Base-by-base conservation (phyloP, 1,284 basidiomycete species). In the Blastosporella zonata region DNA sequence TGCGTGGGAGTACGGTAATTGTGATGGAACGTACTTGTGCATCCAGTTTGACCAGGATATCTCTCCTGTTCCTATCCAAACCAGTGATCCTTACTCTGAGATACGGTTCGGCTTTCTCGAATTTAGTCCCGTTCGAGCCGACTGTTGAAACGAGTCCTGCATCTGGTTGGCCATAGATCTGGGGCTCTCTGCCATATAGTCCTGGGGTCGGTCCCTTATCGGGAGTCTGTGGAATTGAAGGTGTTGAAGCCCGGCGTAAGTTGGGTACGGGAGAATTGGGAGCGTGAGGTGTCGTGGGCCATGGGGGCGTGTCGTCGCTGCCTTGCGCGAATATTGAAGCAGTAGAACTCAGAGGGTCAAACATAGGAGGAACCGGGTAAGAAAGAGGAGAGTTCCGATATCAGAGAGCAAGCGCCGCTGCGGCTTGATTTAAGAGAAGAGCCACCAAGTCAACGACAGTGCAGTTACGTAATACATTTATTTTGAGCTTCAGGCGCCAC, bases 41-140 rank as follows among this genome's bases (percentile, higher is more conserved):
- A 68, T 97, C 95, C 55, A 97, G 83, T 59, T 91, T 85, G 64
- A 97, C 76, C 59, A 97, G 80, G 47, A 95, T 85, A 62, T 97
- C 94, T 61, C 93, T 81, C 65, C 92, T 78, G 71, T 97, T 97
- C 68, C 94, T 81, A 69, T 97, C 94, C 60, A 97, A 68, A 12
- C 85, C 88, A 9, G 90, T 89, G 53, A 97, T 88, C 62, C 92
- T 78, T 39, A 95, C 88, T 59, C 90, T 79, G 55, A 97, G 75
- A 67, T 90, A 94, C 22, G 89, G 89, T 57, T 87, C 88, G 28
- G 70, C 71, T 67, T 78, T 86, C 70, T 91, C 89, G 55, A 79
- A 85, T 53, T 73, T 81, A 20, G 70, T 65, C 2, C 88, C 88
- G 62, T 88, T 89, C 0, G 81, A 73, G 18, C 75, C 74, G 2